Base-by-base conservation (phyloP, 805 yeast genomes). In the Debaryomyces castellii region DNA sequence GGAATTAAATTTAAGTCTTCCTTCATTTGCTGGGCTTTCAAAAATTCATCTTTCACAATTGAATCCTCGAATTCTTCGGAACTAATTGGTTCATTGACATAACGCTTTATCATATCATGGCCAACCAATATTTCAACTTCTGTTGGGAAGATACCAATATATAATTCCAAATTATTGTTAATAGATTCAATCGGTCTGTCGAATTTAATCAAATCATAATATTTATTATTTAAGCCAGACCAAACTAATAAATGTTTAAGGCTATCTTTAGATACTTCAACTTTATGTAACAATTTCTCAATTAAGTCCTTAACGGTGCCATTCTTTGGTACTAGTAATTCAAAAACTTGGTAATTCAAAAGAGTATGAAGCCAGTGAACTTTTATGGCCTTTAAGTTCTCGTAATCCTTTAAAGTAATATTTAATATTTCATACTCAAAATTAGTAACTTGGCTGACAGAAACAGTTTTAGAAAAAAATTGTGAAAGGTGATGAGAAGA, bases 401-500 rank as follows among this genome's bases (percentile, higher is more conserved):
- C 99, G 55, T 85, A 78, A 50, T 89, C 95, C 28, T 71, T 76
- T 44, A 92, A 69, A 1, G 91, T 81, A 37, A 90, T 82, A 39
- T 82, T 86, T 57, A 94, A 73, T 1, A 85, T 66, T 58, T 92
- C 97, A 60, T 87, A 92, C 52, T 83, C 84, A 47, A 92, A 77
- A 17, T 59, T 56, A 12, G 67, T 63, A 3, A 69, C 60, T 36
- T 74, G 76, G 6, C 77, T 68, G 18, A 73, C 76, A 1, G 80
- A 71, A 32, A 73, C 71, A 22, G 62, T 59, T 51, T 69, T 71
- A 5, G 71, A 67, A 51, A 78, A 69, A 8, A 71, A 50, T 58
- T 70, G 71, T 46, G 76, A 60, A 53, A 76, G 58, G 44, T 63
- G 57, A 50, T 63, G 55, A 7, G 56, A 47, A 6, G 71, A 61